Conservation (phyloP, 1,284 basidiomycete species). For the Ganoderma sinense region DNA sequence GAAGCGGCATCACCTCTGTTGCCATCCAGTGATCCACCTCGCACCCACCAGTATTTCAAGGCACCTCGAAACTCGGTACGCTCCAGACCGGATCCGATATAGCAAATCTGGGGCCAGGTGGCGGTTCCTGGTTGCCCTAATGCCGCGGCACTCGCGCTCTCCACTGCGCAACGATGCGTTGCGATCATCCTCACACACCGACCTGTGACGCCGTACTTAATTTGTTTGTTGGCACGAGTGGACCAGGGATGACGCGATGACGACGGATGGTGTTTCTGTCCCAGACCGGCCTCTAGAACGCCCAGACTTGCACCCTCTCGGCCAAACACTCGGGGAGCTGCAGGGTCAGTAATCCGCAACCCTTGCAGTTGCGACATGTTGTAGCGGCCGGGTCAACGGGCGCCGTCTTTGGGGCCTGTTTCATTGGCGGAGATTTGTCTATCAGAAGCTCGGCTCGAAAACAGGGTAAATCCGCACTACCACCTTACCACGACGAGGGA, state of each 20-base stretch:
- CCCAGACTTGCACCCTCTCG: not conserved
- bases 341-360: not conserved
- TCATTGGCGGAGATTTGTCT: not conserved
- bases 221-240: not conserved
- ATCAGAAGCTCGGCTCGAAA: not conserved
- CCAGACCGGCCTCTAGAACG: not conserved
- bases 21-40: no score
- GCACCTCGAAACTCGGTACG: not conserved
- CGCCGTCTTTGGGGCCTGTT: not conserved
- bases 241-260: not conserved
- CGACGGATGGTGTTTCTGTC: not conserved
- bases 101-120: not conserved
- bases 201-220: not conserved
- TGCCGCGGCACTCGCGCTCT: not conserved
- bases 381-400: not conserved
- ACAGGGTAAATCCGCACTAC: not conserved
- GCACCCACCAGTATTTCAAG: not conserved
- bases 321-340: not conserved
- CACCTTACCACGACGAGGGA: not conserved
- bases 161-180: not conserved
- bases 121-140: not conserved
- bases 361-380: not conserved
- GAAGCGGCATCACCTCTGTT: not conserved
- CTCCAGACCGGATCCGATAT: not conserved
- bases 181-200: not conserved